Evolutionary conservation across 805 yeast species (phyloP).

Genomic region (Nakazawaea ernobii): DNA sequence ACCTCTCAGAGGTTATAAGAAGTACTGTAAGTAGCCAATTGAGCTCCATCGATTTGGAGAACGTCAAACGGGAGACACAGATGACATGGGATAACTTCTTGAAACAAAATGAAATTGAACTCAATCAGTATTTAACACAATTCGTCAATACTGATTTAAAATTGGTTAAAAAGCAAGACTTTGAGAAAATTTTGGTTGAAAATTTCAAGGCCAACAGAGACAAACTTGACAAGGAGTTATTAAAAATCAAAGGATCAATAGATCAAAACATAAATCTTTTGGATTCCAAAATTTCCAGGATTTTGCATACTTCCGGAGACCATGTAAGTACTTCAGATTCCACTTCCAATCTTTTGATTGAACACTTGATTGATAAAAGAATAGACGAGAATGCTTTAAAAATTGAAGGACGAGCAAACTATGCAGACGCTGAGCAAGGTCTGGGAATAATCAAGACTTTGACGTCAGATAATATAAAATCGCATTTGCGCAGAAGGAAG

Average conservation of each 20-base stretch:
- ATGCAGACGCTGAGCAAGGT: constrained; percentile 9
- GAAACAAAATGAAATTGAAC: constrained; percentile 1
- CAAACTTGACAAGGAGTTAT: constrained; percentile 6
- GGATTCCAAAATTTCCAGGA: neutral
- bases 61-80: neutral
- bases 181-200: constrained; percentile 6
- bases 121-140: constrained; percentile 6
- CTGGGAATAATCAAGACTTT: neutral
- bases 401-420: constrained; percentile 6
- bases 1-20: constrained; percentile 3
- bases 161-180: constrained; percentile 8
- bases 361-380: constrained; percentile 4
- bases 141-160: constrained; percentile 7
- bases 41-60: constrained; percentile 3
- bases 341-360: constrained; percentile 1
- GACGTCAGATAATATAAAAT: constrained; percentile 1
- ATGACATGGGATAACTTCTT: constrained; percentile 10
- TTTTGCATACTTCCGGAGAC: neutral
- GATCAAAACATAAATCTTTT: constrained; percentile 1
- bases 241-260: neutral
- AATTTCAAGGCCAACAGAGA: constrained; percentile 7
- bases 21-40: constrained; percentile 4
- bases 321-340: neutral
- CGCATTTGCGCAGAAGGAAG: constrained; percentile 4
- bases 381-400: constrained; percentile 2